Conservation (phyloP, 208 protist species). For the Strigomonas galati region DNA sequence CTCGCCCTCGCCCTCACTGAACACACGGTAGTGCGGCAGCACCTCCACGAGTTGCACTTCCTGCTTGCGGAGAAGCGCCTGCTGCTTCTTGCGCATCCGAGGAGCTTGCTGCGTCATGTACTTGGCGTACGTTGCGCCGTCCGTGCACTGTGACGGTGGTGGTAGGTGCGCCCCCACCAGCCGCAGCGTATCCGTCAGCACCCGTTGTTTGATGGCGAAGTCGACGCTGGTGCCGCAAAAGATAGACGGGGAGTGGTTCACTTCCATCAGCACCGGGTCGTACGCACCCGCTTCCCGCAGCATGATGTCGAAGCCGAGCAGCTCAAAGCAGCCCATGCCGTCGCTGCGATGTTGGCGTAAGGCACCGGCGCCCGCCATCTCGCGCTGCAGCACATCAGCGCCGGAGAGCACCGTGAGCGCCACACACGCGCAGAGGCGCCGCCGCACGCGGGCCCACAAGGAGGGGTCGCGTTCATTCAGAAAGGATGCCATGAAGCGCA, state of each 20-base stretch:
- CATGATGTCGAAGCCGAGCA: conserved; percentile 90
- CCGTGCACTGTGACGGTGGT: conserved; percentile 13
- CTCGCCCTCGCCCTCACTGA: background rate
- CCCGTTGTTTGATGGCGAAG: conserved; percentile 66
- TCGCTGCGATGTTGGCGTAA: conserved; percentile 41
- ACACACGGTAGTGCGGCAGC: conserved; percentile 25
- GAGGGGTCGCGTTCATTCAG: conserved; percentile 20
- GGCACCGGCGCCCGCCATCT: conserved; percentile 59
- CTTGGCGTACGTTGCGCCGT: conserved; percentile 5
- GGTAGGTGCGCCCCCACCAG: conserved; percentile 51
- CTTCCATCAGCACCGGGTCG: conserved; percentile 81
- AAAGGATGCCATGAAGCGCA: conserved; percentile 37
- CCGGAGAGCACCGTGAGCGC: conserved; percentile 86
- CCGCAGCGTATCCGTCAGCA: conserved; percentile 67
- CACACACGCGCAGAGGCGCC: conserved; percentile 62
- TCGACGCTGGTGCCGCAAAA: conserved; percentile 83
- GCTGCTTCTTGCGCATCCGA: conserved; percentile 3
- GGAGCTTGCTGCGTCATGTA: conserved; percentile 9
- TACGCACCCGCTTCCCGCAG: conserved; percentile 34
- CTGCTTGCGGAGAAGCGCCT: conserved; percentile 8
- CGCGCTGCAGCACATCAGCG: conserved; percentile 63
- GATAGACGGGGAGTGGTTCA: conserved; percentile 89
- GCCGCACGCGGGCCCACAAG: conserved; percentile 50
- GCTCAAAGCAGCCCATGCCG: conserved; percentile 75
- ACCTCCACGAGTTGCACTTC: conserved; percentile 22